Percentiles rank a stretch among this genome's conserved stretches.
Evolutionary conservation across 495 filamentous ascomycete genomes (phyloP).

Genomic region (Margaritispora aquatica): DNA sequence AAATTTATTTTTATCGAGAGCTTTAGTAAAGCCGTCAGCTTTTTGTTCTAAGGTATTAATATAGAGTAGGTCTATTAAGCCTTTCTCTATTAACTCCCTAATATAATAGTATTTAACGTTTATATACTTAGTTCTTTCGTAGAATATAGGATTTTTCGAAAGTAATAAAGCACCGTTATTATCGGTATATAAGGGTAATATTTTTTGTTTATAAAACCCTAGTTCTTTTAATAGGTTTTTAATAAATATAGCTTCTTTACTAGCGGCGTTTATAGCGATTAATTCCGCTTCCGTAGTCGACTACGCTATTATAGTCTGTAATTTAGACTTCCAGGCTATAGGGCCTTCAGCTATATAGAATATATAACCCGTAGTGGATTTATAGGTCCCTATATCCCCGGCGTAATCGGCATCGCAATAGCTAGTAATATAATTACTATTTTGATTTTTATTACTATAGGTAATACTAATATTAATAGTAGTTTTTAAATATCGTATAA

Average conservation of each 20-base stretch:
- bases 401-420: constrained; percentile 12
- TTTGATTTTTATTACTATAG: constrained; percentile 7
- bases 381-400: constrained; percentile 1
- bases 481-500: constrained; percentile 18
- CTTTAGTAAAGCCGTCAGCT: constrained; percentile 14
- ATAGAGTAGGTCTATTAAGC: constrained; percentile 14
- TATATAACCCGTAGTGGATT: constrained; percentile 12
- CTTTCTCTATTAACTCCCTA: constrained; percentile 10
- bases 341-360: constrained; percentile 6
- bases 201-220: constrained; percentile 5
- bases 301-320: constrained; percentile 8
- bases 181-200: constrained; percentile 11
- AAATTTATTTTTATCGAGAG: constrained; percentile 10
- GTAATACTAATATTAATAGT: constrained; percentile 14
- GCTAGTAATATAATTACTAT: not conserved
- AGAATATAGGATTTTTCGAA: constrained; percentile 11
- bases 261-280: constrained; percentile 12
- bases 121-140: constrained; percentile 14
- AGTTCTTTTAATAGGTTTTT: constrained; percentile 7
- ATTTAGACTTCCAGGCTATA: constrained; percentile 13
- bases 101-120: constrained; percentile 16
- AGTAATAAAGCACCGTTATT: constrained; percentile 11
- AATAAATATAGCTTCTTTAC: constrained; percentile 13
- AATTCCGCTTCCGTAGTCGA: constrained; percentile 9
- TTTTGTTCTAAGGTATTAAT: constrained; percentile 5